phyloP scores from a whole-genome alignment of 768 basidiomycete genomes.

The Lactifluus subvellereus region DNA sequence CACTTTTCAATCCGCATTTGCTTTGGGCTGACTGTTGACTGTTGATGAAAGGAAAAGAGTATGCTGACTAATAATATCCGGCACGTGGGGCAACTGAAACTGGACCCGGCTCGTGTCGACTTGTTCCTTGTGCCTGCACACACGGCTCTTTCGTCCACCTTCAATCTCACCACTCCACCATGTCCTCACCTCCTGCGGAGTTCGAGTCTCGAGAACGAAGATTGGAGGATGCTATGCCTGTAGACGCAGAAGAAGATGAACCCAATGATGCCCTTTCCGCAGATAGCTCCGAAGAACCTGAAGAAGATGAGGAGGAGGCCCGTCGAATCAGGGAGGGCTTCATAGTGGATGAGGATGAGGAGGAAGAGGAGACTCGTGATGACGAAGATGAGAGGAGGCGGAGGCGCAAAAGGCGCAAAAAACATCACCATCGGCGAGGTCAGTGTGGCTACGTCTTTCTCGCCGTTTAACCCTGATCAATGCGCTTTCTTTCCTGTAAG shows the following conservation, averaged over 20 bases:
- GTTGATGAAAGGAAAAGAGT: not conserved
- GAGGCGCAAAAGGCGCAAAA: conserved; percentile 62
- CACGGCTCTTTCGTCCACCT: conserved; percentile 1
- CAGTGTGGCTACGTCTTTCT: conserved; percentile 31
- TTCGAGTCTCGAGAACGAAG: conserved; percentile 33
- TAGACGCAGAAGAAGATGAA: conserved; percentile 40
- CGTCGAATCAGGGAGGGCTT: conserved; percentile 79
- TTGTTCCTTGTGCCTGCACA: conserved; percentile 1
- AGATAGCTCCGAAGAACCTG: conserved; percentile 85
- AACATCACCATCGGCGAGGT: conserved; percentile 55
- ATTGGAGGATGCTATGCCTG: conserved; percentile 56
- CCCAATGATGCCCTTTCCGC: conserved; percentile 56
- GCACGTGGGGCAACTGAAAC: conserved; percentile 4
- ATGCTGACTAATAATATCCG: conserved; percentile 15
- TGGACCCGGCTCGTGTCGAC: not conserved
- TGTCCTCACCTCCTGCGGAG: conserved; percentile 48
- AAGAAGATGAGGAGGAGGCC: conserved; percentile 88
- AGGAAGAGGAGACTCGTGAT: conserved; percentile 69
- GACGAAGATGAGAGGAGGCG: conserved; percentile 49
- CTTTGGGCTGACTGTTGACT: not conserved
- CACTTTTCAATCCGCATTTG: conserved; percentile 95
- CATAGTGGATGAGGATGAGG: conserved; percentile 87
- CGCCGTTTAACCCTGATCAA: conserved; percentile 8
- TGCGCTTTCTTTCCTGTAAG: conserved; percentile 9
- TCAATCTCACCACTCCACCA: conserved; percentile 31